Base-by-base conservation (phyloP, 1,284 basidiomycete genomes). In the Cutaneotrichosporon cyanovorans region DNA sequence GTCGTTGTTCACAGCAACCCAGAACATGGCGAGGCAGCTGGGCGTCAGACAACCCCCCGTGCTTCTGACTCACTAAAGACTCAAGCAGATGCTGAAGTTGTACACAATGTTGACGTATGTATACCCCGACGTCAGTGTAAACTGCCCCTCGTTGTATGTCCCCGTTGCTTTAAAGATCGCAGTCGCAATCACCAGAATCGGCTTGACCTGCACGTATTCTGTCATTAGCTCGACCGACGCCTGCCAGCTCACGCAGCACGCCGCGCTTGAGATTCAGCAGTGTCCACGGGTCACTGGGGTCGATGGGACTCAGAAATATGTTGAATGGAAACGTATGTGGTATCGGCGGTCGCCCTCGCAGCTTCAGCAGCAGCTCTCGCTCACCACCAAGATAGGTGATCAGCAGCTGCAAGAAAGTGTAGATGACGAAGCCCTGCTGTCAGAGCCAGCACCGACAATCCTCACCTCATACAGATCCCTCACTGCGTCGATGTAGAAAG, bases 131-230 rank as follows among this genome's bases (percentile, higher is more conserved):
- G 82, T 79, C 15, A 80, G 77, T 31, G 82, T 78, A 60, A 95
- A 82, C 63, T 84, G 79, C 35, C 93, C 93, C 67, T 98, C 93
- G 59, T 86, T 82, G 74, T 87, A 99, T 54, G 84, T 89, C 5
- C 86, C 87, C 1, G 79, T 75, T 0, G 83, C 81, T 68, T 98
- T 98, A 59, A 95, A 77, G 18, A 93, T 77, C 42, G 96, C 75
- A 0, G 89, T 96, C 0, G 80, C 81, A 1, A 86, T 65, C 0
- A 93, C 92, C 1, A 98, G 77, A 0, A 93, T 67, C 0, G 93
- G 93, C 64, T 98, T 98, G 50, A 98, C 77, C 69, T 97, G 91
- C 3, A 97, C 93, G 66, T 98, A 98, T 77, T 98, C 89, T 93
- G 42, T 11, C 5, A 42, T 50, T 20, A 50, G 48, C 22, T 15